Conservation (phyloP, 1,284 basidiomycete genomes). For the Inonotus hispidus region DNA sequence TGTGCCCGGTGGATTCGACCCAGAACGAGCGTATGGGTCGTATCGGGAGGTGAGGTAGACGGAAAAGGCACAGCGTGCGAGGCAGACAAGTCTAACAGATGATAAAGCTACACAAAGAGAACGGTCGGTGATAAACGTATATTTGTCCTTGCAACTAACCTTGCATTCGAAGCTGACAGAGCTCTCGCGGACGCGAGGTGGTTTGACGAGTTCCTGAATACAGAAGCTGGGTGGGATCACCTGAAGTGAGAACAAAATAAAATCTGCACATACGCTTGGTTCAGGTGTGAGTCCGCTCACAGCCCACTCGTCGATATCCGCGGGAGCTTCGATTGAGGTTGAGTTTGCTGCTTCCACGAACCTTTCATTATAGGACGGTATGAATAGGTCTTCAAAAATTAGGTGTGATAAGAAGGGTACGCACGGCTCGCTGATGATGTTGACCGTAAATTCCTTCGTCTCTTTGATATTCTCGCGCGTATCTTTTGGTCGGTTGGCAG, state of each 20-base stretch:
- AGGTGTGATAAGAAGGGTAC: neutral
- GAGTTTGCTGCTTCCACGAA: conserved; percentile 72
- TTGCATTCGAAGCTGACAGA: conserved; percentile 71
- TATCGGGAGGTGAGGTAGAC: conserved; percentile 31
- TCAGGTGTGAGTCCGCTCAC: conserved; percentile 65
- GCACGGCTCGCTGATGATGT: conserved; percentile 65
- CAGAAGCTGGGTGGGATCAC: neutral
- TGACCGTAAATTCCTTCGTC: conserved; percentile 69
- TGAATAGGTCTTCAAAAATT: neutral
- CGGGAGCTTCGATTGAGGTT: conserved; percentile 61
- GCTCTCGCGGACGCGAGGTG: conserved; percentile 66
- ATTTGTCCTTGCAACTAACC: conserved; percentile 29
- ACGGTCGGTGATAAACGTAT: conserved; percentile 35
- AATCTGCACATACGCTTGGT: conserved; percentile 47
- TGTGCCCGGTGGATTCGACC: conserved; percentile 64
- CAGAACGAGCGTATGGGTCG: conserved; percentile 54
- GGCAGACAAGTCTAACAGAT: conserved; percentile 43
- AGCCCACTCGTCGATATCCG: conserved; percentile 64
- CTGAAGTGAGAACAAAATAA: neutral
- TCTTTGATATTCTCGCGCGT: conserved; percentile 62
- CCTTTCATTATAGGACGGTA: neutral
- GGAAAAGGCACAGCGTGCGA: conserved; percentile 28
- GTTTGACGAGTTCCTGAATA: conserved; percentile 44
- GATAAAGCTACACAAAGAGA: conserved; percentile 27
- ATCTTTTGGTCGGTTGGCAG: conserved; percentile 49